Conservation (phyloP, 208 protist species). For the Crithidia mellificae region DNA sequence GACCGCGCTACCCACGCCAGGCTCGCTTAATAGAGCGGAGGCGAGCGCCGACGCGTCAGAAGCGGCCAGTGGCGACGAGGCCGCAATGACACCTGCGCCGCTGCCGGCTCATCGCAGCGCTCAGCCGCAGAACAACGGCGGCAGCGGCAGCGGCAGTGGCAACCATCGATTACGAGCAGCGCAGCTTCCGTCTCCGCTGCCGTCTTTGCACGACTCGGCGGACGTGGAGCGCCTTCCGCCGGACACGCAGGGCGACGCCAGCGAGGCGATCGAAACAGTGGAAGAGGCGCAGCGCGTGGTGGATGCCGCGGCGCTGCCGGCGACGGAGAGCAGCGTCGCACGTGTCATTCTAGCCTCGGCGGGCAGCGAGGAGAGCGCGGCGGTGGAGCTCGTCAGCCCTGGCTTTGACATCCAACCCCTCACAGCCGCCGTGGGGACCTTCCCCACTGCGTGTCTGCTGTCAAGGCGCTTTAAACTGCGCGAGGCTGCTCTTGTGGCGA, state of each 20-base stretch:
- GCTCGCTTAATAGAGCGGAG: background rate
- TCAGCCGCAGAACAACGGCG: background rate
- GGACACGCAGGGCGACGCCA: background rate
- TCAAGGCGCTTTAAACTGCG: constrained; percentile 74
- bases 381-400: constrained; percentile 20
- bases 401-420: constrained; percentile 39
- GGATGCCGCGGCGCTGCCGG: background rate
- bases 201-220: background rate
- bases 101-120: background rate
- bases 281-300: constrained; percentile 17
- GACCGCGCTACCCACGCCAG: constrained; percentile 43
- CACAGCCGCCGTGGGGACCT: constrained; percentile 45
- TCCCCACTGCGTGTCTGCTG: constrained; percentile 75
- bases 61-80: background rate
- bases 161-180: background rate
- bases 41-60: background rate
- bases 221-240: background rate
- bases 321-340: constrained; percentile 34
- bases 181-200: background rate
- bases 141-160: background rate
- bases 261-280: constrained; percentile 19
- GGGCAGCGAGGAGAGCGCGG: constrained; percentile 24
- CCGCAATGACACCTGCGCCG: background rate
- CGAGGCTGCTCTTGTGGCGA: constrained; percentile 62
- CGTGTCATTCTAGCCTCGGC: constrained; percentile 33